phyloP scores from a whole-genome alignment of 495 filamentous ascomycete genomes.

The Penicillium paxilli region DNA sequence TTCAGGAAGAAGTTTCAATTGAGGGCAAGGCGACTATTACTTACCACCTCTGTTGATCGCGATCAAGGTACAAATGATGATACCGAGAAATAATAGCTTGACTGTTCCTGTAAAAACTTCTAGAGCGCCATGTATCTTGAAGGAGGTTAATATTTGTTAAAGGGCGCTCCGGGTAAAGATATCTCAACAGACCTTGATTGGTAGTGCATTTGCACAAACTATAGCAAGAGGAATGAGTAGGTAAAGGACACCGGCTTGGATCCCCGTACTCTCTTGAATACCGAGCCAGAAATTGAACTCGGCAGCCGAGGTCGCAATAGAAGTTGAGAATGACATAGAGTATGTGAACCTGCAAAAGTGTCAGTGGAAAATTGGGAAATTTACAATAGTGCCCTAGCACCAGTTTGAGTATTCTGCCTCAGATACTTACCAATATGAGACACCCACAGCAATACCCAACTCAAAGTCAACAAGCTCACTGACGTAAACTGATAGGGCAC shows the following conservation, averaged over 20 bases:
- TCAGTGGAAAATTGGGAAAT: neutral
- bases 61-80: slow-evolving; percentile 30
- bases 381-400: no score
- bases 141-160: neutral
- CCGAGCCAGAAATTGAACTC: slow-evolving; percentile 36
- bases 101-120: slow-evolving; percentile 39
- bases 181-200: slow-evolving; percentile 26
- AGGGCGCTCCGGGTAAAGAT: neutral
- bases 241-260: slow-evolving; percentile 31
- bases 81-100: slow-evolving; percentile 32
- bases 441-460: slow-evolving; percentile 45
- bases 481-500: slow-evolving; percentile 46
- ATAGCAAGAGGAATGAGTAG: slow-evolving; percentile 29
- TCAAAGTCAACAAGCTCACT: slow-evolving; percentile 49
- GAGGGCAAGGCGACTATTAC: neutral
- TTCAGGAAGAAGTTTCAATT: neutral
- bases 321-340: slow-evolving; percentile 38
- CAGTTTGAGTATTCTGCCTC: no score
- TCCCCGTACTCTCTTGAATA: slow-evolving; percentile 15
- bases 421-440: slow-evolving; percentile 54
- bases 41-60: slow-evolving; percentile 27
- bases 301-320: slow-evolving; percentile 39
- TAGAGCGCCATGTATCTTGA: slow-evolving; percentile 37
- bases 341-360: slow-evolving; percentile 40
- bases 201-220: slow-evolving; percentile 33